Evolutionary conservation across 306 rosid genomes (phyloP), one percentile per base, ranked within the genome.

Genomic region (Chamaecrista fasciculata): DNA sequence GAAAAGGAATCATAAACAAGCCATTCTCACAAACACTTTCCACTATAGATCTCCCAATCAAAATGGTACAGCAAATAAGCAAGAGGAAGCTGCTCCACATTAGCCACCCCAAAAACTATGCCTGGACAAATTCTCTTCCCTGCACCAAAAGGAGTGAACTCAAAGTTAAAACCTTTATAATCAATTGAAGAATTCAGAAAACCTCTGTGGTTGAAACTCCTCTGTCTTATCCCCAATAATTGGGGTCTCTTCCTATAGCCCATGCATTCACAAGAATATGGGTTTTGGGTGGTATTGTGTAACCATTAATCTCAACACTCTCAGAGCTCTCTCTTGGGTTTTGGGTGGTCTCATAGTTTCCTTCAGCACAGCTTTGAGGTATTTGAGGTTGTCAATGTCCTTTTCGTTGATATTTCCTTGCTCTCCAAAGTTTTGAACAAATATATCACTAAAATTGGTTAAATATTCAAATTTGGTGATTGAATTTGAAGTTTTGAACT

Each of bases 341-440:
- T 14, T 73, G 47, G 71, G 76, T 5, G 69, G 1, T 26, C 81
- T 51, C 69, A 72, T 14, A 1, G 70, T 66, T 24, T 72, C 75
- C 34, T 51, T 78, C 28, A 72, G 24, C 2, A 78, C 78, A 4
- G 47, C 16, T 8, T 60, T 59, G 0, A 78, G 51, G 31, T 18
- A 67, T 10, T 47, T 28, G 74, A 75, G 44, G 25, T 63, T 9
- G 0, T 15, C 5, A 26, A 52, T 46, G 0, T 24, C 7, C 0
- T 55, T n/a, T 37, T 42, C 55, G 21, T 31, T 23, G n/a, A n/a
- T n/a, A n/a, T n/a, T n/a, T n/a, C n/a, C n/a, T n/a, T n/a, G n/a
- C n/a, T n/a, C n/a, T n/a, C n/a, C n/a, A n/a, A n/a, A n/a, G n/a
- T n/a, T n/a, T n/a, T n/a, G n/a, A n/a, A n/a, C n/a, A n/a, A n/a